phyloP scores from a whole-genome alignment of 169 alveolate genomes.

The Eimeria praecox region DNA sequence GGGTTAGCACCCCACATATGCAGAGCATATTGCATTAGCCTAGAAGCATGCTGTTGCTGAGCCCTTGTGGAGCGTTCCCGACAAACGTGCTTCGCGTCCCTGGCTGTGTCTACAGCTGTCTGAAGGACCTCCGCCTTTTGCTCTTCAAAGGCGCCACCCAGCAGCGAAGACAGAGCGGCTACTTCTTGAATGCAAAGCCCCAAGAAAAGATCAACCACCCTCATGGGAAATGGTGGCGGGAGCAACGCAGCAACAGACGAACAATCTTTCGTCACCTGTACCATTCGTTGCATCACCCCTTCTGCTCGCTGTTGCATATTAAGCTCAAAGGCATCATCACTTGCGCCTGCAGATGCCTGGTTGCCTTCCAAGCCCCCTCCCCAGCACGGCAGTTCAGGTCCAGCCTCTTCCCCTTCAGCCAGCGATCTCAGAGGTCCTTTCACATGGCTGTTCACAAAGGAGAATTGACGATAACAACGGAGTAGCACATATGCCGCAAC shows the following conservation, averaged over 20 bases:
- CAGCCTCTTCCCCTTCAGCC: slow-evolving; percentile 13
- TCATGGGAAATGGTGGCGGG: not conserved
- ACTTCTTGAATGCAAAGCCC: slow-evolving; percentile 1
- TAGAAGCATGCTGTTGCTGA: not conserved
- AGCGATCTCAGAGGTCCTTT: not conserved
- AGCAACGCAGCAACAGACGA: not conserved
- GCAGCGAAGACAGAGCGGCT: not conserved
- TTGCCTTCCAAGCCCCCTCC: not conserved
- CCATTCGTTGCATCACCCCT: not conserved
- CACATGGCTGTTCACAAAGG: not conserved
- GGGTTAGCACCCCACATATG: not conserved
- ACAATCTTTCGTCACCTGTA: not conserved
- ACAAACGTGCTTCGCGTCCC: not conserved
- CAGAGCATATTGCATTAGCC: not conserved
- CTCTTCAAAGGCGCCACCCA: not conserved
- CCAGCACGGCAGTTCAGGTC: not conserved
- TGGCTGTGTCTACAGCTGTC: not conserved
- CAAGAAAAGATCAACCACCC: not conserved
- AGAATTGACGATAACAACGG: not conserved
- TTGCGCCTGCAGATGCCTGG: not conserved
- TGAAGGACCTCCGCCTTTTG: not conserved
- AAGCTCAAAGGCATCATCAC: not conserved
- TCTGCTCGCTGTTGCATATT: not conserved
- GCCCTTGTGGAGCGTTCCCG: not conserved
- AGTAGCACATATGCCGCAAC: not conserved